Percentiles rank a stretch among this genome's conserved stretches.
Conservation (phyloP, 352 stramenopile species). For the Phytophthora meadii region DNA sequence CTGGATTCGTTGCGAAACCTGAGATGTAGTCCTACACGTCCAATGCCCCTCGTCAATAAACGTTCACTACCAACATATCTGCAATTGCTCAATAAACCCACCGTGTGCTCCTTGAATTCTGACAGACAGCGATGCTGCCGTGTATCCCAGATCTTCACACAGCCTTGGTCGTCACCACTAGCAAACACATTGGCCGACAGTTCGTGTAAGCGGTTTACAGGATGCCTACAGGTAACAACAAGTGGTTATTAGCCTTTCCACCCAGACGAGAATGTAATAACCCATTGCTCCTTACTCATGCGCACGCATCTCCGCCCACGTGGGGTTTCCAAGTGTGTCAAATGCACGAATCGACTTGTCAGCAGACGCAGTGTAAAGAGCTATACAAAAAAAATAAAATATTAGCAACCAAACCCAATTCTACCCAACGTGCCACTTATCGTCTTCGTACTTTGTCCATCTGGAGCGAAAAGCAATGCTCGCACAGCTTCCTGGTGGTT, state of each 20-base stretch:
- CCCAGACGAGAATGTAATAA: not conserved
- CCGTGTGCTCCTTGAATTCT: slow-evolving; percentile 93
- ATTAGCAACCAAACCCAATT: slow-evolving; percentile 17
- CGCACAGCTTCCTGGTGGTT: slow-evolving; percentile 80
- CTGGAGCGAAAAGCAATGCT: slow-evolving; percentile 71
- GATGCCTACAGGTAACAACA: slow-evolving; percentile 39
- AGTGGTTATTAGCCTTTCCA: slow-evolving; percentile 11
- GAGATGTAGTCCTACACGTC: slow-evolving; percentile 92
- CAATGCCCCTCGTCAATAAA: slow-evolving; percentile 1
- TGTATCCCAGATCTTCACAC: slow-evolving; percentile 90
- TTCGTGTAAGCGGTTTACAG: slow-evolving; percentile 79
- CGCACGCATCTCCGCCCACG: slow-evolving; percentile 82
- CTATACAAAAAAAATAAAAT: slow-evolving; percentile 38
- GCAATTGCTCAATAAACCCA: slow-evolving; percentile 20
- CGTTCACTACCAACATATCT: not conserved
- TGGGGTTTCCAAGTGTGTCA: slow-evolving; percentile 76
- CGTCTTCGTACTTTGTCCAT: slow-evolving; percentile 70
- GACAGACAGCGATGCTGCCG: slow-evolving; percentile 84
- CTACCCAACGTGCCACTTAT: not conserved
- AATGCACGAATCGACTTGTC: slow-evolving; percentile 88
- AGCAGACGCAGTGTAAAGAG: slow-evolving; percentile 76
- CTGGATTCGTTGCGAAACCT: slow-evolving; percentile 86
- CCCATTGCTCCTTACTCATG: slow-evolving; percentile 61
- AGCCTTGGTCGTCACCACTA: slow-evolving; percentile 84
- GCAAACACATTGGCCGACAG: slow-evolving; percentile 76